Evolutionary conservation across 148 eudicot genomes (phyloP).

Genomic region (Rhododendron griersonianum): DNA sequence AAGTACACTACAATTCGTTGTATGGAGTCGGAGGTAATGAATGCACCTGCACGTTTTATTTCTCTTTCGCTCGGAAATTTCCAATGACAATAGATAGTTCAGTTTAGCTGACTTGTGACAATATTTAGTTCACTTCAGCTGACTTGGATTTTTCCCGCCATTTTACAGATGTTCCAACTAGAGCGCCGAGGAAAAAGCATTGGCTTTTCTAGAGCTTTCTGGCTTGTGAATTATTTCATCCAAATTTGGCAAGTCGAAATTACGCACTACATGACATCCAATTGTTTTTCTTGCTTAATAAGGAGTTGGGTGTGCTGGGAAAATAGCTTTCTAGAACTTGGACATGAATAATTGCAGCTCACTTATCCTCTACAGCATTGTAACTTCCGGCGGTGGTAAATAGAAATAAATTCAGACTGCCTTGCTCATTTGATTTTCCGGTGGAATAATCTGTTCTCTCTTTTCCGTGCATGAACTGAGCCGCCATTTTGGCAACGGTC

Average conservation of each 20-base stretch:
- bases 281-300: neutral
- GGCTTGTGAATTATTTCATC: neutral
- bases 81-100: neutral
- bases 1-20: constrained; percentile 74
- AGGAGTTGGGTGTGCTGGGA: neutral
- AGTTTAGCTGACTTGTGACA: neutral
- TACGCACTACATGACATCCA: neutral
- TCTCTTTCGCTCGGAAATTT: neutral
- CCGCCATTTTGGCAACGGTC: neutral
- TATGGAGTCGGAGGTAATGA: constrained; percentile 59
- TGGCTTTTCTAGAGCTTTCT: constrained; percentile 48
- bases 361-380: neutral
- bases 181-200: constrained; percentile 52
- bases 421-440: neutral
- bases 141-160: neutral
- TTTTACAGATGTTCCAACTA: constrained; percentile 56
- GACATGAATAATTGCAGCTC: neutral
- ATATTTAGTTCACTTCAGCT: neutral
- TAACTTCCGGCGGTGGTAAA: neutral
- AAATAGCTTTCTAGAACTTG: neutral
- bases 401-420: neutral
- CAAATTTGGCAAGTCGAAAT: neutral
- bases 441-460: neutral
- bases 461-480: neutral
- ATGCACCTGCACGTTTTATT: neutral